Evolutionary conservation across 371 early-diverging fungal species (phyloP).

Genomic region (Mucor saturninus): DNA sequence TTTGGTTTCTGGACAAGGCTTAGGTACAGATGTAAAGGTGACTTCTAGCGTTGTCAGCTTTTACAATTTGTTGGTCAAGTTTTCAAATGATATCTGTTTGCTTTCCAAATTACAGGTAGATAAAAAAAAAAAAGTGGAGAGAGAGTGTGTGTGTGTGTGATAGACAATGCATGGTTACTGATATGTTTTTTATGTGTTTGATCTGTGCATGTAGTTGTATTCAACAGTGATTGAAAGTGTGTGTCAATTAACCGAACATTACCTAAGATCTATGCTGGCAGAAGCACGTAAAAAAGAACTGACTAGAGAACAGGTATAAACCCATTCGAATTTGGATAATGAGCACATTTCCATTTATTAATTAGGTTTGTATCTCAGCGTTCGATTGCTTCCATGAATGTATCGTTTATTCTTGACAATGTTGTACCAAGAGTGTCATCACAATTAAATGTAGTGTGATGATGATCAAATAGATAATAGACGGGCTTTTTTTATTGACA

Average conservation of each 20-base stretch:
- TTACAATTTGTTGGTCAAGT: conserved; percentile 76
- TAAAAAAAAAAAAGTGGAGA: neutral
- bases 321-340: neutral
- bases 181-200: neutral
- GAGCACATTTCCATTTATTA: neutral
- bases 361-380: conserved; percentile 33
- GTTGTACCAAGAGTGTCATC: conserved; percentile 65
- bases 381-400: conserved; percentile 61
- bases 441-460: conserved; percentile 51
- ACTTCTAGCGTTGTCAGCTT: conserved; percentile 65
- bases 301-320: conserved; percentile 45
- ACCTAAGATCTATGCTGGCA: conserved; percentile 43
- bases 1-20: conserved; percentile 61
- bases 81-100: conserved; percentile 78
- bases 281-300: conserved; percentile 38
- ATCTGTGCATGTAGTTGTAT: conserved; percentile 34
- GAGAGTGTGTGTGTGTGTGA: too few species aligned
- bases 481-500: neutral
- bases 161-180: too few species aligned
- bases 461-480: neutral
- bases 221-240: conserved; percentile 48
- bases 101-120: conserved; percentile 68
- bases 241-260: conserved; percentile 46
- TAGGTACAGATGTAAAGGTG: conserved; percentile 53
- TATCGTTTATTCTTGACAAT: conserved; percentile 64